phyloP scores from a whole-genome alignment of 192 early-diverging fungal species.

The Podila epicladia region DNA sequence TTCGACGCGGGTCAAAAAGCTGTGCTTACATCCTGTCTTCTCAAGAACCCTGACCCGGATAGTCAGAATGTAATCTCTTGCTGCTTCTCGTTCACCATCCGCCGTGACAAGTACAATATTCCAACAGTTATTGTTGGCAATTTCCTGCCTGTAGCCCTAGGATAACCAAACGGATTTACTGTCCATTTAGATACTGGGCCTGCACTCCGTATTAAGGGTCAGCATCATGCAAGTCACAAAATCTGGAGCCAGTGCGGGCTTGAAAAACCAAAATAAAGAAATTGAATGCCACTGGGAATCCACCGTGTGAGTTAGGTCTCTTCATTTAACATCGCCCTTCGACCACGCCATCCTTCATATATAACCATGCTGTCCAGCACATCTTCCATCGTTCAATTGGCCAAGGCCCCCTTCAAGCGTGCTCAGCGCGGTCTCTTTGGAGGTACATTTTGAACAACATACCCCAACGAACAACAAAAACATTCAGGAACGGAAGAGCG shows the following conservation, averaged over 20 bases:
- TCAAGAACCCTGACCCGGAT: slow-evolving; percentile 68
- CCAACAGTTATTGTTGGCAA: slow-evolving; percentile 43
- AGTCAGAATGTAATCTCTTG: slow-evolving; percentile 71
- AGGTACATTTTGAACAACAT: slow-evolving; percentile 24
- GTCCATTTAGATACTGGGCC: too few relatives aligned
- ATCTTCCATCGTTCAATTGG: slow-evolving; percentile 52
- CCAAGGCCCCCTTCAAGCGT: slow-evolving; percentile 63
- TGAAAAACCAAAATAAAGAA: slow-evolving; percentile 2
- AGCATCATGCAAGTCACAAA: too few relatives aligned
- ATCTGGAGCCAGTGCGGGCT: background rate
- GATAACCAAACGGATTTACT: background rate
- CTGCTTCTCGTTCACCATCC: slow-evolving; percentile 96
- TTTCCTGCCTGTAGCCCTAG: slow-evolving; percentile 38
- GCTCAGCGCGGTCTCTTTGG: slow-evolving; percentile 67
- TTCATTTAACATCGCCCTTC: too few relatives aligned
- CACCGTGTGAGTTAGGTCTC: background rate
- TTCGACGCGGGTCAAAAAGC: slow-evolving; percentile 98
- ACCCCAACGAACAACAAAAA: background rate
- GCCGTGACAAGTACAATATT: slow-evolving; percentile 95
- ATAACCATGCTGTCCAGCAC: slow-evolving; percentile 41
- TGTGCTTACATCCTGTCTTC: slow-evolving; percentile 91
- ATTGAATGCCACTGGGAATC: too few relatives aligned
- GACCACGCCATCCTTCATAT: background rate
- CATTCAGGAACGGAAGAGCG: background rate
- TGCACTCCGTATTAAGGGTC: too few relatives aligned